These are phyloP conservation scores for Cercospora sp. DNA, from an alignment of 2,329 filamentous ascomycete species.

Conservation along the genomic window DNA sequence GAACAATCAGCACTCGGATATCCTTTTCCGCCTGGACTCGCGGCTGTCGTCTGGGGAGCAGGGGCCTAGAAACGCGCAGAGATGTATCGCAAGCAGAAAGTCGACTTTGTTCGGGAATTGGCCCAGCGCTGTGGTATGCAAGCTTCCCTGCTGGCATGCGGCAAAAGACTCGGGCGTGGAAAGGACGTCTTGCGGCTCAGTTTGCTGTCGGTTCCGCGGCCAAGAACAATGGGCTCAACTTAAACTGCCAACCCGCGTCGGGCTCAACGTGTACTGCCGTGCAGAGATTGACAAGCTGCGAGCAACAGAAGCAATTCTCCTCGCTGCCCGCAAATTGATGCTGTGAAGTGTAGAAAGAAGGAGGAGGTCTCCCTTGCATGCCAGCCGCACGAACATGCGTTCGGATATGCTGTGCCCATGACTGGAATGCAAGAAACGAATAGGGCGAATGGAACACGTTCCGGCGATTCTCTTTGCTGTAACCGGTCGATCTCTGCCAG, in stretches of 20 bases:
- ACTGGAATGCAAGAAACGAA: background rate
- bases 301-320: background rate
- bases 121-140: slow-evolving; percentile 21
- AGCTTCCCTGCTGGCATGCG: slow-evolving; percentile 16
- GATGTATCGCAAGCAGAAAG: slow-evolving; percentile 16
- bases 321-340: background rate
- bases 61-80: background rate
- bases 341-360: background rate
- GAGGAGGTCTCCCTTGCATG: background rate
- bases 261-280: background rate
- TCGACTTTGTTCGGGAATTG: slow-evolving; percentile 1
- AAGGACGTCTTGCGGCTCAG: background rate
- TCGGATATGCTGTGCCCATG: slow-evolving; percentile 1
- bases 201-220: slow-evolving; percentile 20
- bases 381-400: slow-evolving; percentile 1
- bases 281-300: background rate
- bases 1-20: slow-evolving; percentile 1
- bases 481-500: slow-evolving; percentile 13
- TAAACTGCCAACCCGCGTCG: background rate
- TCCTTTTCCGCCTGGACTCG: slow-evolving; percentile 10
- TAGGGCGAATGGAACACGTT: background rate
- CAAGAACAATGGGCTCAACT: slow-evolving; percentile 12
- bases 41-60: slow-evolving; percentile 18
- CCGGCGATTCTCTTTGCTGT: slow-evolving; percentile 6
- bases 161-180: slow-evolving; percentile 3